Evolutionary conservation across 2,329 filamentous ascomycete species (phyloP), one percentile per base, ranked within the genome.

Genomic region (Aspergillus eucalypticola): DNA sequence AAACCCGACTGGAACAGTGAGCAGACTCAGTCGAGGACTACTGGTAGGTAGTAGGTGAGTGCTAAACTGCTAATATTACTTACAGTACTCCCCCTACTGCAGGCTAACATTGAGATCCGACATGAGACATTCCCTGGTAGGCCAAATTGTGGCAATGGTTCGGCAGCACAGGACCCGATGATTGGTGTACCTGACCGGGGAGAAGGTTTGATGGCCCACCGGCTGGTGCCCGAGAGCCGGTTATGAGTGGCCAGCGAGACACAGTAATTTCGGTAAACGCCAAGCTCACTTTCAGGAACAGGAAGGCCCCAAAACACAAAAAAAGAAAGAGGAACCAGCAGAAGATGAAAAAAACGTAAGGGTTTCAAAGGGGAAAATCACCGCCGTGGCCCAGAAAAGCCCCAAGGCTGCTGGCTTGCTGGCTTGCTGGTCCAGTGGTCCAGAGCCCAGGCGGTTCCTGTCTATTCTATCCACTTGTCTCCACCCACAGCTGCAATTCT

Each of bases 161-260:
- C 44, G 65, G 62, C 54, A 63, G 52, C 19, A n/a, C 35, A 3
- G 46, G 19, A 5, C 6, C 19, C 21, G 6, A 2, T 73, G 68
- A 73, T 73, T 74, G 71, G 71, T 68, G 72, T 73, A 44, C 71
- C 71, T 73, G 71, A 60, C 61, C 64, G 49, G 56, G 60, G 58
- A 49, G 48, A 54, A 56, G 48, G 55, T 61, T 38, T 57, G 52
- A 50, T 53, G 56, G 32, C 42, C 59, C 63, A 60, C 56, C 52
- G 46, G 52, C 23, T 23, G 32, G 23, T 61, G 59, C 57, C 49
- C 51, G 54, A 52, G 32, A 46, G 8, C 8, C 8, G 44, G 46
- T 55, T 21, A 21, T 71, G 61, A 71, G 70, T 72, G 70, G 70
- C 25, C 41, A 49, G 58, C 65, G 63, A 55, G 60, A 54, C 56